Conservation (phyloP, 768 basidiomycete species). For the Tulasnella sp. region DNA sequence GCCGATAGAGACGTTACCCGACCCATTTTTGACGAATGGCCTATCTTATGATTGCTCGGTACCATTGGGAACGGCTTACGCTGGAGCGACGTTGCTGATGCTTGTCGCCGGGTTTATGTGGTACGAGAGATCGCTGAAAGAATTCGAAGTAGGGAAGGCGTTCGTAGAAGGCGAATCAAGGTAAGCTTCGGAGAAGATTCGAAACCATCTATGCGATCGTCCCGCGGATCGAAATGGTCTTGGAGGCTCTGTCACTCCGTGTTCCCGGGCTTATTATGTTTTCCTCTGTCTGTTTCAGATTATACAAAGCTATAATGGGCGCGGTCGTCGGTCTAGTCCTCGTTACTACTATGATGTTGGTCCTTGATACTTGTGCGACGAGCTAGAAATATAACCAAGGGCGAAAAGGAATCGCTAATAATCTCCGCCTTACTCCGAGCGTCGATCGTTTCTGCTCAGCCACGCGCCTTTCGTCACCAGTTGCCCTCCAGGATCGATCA, state of each 20-base stretch:
- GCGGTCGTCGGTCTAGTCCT: neutral
- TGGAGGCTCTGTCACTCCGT: neutral
- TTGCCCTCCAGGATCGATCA: neutral
- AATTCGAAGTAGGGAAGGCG: neutral
- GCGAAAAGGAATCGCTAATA: neutral
- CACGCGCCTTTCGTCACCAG: neutral
- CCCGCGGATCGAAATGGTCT: too few species aligned
- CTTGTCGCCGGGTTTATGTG: constrained; percentile 2
- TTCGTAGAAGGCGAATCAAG: constrained; percentile 13
- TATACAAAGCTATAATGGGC: neutral
- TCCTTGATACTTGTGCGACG: neutral
- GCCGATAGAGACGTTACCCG: neutral
- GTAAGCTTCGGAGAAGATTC: neutral
- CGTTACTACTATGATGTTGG: neutral
- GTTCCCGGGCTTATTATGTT: neutral
- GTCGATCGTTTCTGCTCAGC: neutral
- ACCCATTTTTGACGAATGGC: neutral
- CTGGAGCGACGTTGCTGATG: constrained; percentile 15
- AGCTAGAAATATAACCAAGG: neutral
- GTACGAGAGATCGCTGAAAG: neutral
- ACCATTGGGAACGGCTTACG: constrained; percentile 9
- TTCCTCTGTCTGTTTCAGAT: neutral
- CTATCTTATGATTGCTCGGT: neutral
- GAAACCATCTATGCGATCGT: neutral
- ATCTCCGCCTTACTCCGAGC: constrained; percentile 2